Evolutionary conservation across 257 asterid species (phyloP).

Genomic region (Buddleja alternifolia): DNA sequence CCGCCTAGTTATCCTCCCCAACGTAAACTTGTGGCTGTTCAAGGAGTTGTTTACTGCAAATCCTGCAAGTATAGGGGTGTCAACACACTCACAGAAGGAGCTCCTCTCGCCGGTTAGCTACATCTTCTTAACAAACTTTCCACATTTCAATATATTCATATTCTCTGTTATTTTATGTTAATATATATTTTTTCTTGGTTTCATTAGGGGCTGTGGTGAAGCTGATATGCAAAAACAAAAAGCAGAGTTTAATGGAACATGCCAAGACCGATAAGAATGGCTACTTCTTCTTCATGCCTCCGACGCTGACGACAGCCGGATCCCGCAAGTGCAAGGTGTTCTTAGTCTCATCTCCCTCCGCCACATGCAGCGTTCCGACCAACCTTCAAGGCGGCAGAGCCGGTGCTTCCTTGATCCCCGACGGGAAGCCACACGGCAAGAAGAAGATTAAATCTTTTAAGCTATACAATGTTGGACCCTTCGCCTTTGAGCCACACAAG

Average conservation of each 20-base stretch:
- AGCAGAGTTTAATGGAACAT: conserved; percentile 7
- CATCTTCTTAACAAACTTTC: no score
- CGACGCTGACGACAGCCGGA: conserved; percentile 27
- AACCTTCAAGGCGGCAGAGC: conserved; percentile 36
- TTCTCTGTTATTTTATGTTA: not conserved
- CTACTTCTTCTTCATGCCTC: conserved; percentile 38
- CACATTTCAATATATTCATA: no score
- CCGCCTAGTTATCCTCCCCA: conserved; percentile 29
- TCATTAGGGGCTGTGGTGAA: conserved; percentile 42
- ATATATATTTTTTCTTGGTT: not conserved
- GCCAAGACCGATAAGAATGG: conserved; percentile 50
- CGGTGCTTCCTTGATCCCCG: conserved; percentile 41
- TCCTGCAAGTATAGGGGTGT: conserved; percentile 43
- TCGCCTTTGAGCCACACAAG: conserved; percentile 45
- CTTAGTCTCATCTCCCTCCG: conserved; percentile 36
- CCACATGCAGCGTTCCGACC: conserved; percentile 40
- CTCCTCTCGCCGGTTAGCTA: conserved; percentile 37
- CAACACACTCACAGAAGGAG: conserved; percentile 28
- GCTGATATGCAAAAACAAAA: conserved; percentile 39
- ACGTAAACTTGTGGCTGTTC: conserved; percentile 38
- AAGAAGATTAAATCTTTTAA: conserved; percentile 6
- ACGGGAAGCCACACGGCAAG: conserved; percentile 17
- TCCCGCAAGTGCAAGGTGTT: conserved; percentile 41
- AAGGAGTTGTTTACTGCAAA: conserved; percentile 53
- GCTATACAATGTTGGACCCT: conserved; percentile 50